Percentiles rank a stretch among this genome's conserved stretches.
These are phyloP conservation scores for Phanerochaete carnosa DNA, from an alignment of 768 basidiomycete genomes.

Conservation along the genomic window DNA sequence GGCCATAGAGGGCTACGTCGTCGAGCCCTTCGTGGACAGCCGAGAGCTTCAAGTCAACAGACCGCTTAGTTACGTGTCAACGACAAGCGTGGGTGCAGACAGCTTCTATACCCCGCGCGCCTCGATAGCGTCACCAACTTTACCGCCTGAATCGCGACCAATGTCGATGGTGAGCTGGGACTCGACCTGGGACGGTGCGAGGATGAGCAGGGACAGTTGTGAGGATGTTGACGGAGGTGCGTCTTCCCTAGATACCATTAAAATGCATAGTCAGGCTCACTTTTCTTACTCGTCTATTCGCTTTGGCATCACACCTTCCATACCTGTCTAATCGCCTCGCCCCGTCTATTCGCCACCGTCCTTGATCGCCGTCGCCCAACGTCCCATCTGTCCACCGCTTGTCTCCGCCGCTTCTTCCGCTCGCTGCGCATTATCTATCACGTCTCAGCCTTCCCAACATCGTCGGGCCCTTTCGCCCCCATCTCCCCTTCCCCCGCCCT, in stretches of 20 bases:
- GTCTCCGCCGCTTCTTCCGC: not conserved
- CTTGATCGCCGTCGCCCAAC: not conserved
- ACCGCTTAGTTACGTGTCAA: not conserved
- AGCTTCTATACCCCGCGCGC: not conserved
- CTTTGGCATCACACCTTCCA: not conserved
- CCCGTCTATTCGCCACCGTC: not conserved
- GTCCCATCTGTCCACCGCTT: not conserved
- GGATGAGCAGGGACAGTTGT: not conserved
- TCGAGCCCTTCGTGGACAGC: not conserved
- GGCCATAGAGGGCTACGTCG: not conserved
- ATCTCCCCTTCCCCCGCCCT: not conserved
- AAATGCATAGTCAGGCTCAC: not conserved
- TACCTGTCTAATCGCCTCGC: not conserved
- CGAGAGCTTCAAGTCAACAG: not conserved
- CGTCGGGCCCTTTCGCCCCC: not conserved
- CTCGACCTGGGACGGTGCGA: not conserved
- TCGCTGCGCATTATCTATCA: not conserved
- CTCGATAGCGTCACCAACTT: not conserved
- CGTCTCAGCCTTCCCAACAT: not conserved
- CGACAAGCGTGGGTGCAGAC: not conserved
- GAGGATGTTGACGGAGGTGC: not conserved
- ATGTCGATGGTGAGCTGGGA: constrained; percentile 2
- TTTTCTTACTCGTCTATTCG: not conserved
- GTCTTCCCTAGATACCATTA: not conserved
- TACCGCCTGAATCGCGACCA: not conserved